Conservation (phyloP, 768 basidiomycete species). For the Phylloporus sp. region DNA sequence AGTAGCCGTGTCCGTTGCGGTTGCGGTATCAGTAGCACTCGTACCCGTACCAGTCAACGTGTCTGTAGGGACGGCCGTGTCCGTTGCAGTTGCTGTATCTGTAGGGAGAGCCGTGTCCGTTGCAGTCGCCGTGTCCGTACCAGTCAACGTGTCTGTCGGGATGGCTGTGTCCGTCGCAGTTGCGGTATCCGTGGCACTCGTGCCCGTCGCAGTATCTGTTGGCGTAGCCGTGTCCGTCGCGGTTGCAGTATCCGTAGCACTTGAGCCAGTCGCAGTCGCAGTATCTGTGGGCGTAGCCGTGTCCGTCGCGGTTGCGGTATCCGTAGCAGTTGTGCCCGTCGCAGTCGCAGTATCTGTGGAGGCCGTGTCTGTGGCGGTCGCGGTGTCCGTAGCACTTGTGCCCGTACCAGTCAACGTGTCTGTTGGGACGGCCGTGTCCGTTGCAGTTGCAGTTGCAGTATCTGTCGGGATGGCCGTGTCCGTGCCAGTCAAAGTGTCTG, state of each 20-base stretch:
- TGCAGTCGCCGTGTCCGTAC: not conserved
- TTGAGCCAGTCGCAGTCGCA: accelerated
- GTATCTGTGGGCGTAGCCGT: not conserved
- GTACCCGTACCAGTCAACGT: no score
- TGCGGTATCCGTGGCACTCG: not conserved
- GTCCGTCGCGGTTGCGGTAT: not conserved
- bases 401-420: no score
- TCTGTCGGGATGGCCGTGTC: not conserved
- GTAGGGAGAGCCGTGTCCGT: not conserved
- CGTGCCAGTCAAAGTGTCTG: not conserved
- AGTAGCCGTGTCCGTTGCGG: no score
- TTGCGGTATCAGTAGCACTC: not conserved
- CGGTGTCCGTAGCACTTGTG: no score
- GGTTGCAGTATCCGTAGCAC: not conserved
- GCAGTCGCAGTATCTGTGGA: not conserved
- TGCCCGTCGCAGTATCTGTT: not conserved
- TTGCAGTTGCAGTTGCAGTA: not conserved
- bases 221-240: not conserved
- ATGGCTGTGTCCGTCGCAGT: not conserved
- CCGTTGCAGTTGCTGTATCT: no score
- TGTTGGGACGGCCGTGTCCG: no score
- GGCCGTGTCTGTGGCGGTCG: no score
- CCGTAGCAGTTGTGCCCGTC: not conserved
- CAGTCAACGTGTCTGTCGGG: not conserved
- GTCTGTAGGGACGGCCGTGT: not conserved